These are phyloP conservation scores for Phytopythium boreale DNA, from an alignment of 352 stramenopile genomes.

Conservation along the genomic window DNA sequence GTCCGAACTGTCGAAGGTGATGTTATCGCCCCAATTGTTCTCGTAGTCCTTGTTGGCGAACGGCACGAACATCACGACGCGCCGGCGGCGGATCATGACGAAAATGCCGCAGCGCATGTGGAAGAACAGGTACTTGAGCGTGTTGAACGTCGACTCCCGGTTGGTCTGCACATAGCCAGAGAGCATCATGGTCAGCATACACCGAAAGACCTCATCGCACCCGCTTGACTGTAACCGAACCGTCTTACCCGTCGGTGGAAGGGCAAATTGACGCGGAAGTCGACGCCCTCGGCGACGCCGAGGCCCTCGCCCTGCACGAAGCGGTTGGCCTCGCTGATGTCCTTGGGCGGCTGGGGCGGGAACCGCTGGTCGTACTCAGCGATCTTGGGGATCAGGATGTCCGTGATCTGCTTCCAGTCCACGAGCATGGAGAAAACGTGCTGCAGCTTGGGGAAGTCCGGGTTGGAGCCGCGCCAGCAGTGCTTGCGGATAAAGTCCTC, in stretches of 20 bases:
- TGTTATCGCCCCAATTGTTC: constrained; percentile 94
- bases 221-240: not conserved
- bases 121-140: constrained; percentile 97
- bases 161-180: constrained; percentile 35
- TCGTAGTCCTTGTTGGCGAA: constrained; percentile 97
- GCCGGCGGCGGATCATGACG: constrained; percentile 96
- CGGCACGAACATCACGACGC: constrained; percentile 96
- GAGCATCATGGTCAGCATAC: not conserved
- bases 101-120: constrained; percentile 99
- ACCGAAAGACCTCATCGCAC: not conserved
- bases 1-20: constrained; percentile 90
- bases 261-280: constrained; percentile 89
- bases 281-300: constrained; percentile 52
- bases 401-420: constrained; percentile 82
- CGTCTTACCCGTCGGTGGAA: constrained; percentile 85
- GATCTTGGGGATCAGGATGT: constrained; percentile 78
- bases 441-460: constrained; percentile 87
- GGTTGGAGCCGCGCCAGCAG: constrained; percentile 87
- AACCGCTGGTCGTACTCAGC: constrained; percentile 69
- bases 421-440: constrained; percentile 92
- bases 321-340: constrained; percentile 51
- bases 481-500: constrained; percentile 87
- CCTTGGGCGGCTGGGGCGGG: constrained; percentile 30
- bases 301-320: constrained; percentile 56
- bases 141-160: constrained; percentile 91